Conservation (phyloP, 2,329 filamentous ascomycete genomes). For the Trichoderma arundinaceum region DNA sequence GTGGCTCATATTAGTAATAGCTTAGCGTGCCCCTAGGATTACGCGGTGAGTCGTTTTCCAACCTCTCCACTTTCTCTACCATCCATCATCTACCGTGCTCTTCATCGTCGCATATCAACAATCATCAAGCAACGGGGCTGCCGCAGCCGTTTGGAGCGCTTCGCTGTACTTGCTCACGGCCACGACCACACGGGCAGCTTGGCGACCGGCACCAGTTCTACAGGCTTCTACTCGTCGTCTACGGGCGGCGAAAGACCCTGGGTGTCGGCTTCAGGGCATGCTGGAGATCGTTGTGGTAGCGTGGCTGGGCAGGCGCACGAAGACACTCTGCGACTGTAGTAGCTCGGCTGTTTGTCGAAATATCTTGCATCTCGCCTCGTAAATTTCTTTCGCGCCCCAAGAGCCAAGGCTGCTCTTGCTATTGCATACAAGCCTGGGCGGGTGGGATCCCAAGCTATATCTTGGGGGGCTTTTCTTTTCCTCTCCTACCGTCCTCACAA, state of each 20-base stretch:
- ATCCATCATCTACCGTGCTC: no score
- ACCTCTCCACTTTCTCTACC: no score
- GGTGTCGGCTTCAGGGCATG: conserved; percentile 21
- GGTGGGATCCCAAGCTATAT: conserved; percentile 9
- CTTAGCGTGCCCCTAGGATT: no score
- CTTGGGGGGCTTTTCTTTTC: not conserved
- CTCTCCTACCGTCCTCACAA: not conserved
- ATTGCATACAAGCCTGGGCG: conserved; percentile 15
- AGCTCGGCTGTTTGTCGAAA: not conserved
- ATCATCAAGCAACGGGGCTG: not conserved
- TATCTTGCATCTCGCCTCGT: not conserved
- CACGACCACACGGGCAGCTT: conserved; percentile 12
- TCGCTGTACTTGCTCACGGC: not conserved
- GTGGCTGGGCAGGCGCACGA: conserved; percentile 11
- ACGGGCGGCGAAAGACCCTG: conserved; percentile 18
- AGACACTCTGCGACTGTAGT: not conserved
- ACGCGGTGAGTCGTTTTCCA: no score
- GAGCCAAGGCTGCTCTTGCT: conserved; percentile 14
- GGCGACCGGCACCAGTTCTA: conserved; percentile 14
- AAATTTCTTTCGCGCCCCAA: not conserved
- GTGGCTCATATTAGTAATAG: no score
- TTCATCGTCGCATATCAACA: no score
- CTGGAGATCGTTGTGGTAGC: conserved; percentile 10
- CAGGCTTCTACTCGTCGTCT: conserved; percentile 19
- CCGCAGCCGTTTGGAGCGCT: not conserved